Percentiles rank a stretch among this genome's conserved stretches.
Conservation (phyloP, 2,329 filamentous ascomycete species). For the Tolypocladium endophyticum region DNA sequence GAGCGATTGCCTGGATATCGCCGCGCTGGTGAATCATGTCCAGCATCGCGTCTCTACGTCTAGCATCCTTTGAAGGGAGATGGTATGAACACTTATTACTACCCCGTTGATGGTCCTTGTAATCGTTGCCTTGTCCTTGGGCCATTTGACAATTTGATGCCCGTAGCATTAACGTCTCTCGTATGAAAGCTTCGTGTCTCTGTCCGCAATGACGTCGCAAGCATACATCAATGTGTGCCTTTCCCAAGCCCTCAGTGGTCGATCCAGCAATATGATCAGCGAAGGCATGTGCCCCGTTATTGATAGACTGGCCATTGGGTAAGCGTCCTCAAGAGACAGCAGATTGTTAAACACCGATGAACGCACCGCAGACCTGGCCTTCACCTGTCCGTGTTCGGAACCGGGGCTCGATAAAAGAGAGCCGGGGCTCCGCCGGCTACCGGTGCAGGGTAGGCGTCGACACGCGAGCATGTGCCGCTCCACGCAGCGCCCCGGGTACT, state of each 20-base stretch:
- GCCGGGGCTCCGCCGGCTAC: not conserved
- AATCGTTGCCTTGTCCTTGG: not conserved
- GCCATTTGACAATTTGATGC: not conserved
- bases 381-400: not conserved
- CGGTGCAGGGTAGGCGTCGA: not conserved
- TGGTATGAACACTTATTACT: no score
- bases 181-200: no score
- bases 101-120: no score
- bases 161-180: not conserved
- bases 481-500: not conserved
- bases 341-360: not conserved
- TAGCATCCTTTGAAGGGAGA: no score
- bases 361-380: not conserved
- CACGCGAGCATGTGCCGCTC: not conserved
- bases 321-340: no score
- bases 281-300: not conserved
- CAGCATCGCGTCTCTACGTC: not conserved
- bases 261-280: not conserved
- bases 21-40: not conserved
- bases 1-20: not conserved
- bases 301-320: not conserved
- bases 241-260: no score
- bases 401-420: not conserved
- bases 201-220: no score
- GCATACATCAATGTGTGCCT: no score